Percentiles rank a stretch among this genome's conserved stretches.
phyloP scores from a whole-genome alignment of 2,329 filamentous ascomycete species.

The Claviceps purpurea region DNA sequence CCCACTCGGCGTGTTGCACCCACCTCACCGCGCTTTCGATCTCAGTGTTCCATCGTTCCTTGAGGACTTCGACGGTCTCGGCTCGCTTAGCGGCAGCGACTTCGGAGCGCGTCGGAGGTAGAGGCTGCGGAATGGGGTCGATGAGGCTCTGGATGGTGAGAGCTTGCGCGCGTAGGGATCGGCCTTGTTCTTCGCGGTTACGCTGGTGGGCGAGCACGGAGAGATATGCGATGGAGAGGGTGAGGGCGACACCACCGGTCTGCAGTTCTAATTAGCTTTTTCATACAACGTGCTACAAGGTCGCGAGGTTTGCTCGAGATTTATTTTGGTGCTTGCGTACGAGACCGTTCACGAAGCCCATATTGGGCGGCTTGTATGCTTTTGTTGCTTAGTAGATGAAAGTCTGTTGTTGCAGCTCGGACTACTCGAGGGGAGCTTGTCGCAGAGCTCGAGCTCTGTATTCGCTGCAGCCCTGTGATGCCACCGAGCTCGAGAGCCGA shows the following conservation, averaged over 20 bases:
- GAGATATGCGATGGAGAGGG: slow-evolving; percentile 59
- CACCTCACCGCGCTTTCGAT: slow-evolving; percentile 52
- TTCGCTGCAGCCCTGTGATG: slow-evolving; percentile 19
- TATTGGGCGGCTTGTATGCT: slow-evolving; percentile 19
- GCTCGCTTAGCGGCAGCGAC: slow-evolving; percentile 37
- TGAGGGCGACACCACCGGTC: slow-evolving; percentile 65
- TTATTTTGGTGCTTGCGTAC: slow-evolving; percentile 27
- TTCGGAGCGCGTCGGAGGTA: slow-evolving; percentile 37
- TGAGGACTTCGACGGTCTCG: slow-evolving; percentile 50
- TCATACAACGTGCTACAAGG: neutral
- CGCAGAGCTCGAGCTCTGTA: slow-evolving; percentile 5
- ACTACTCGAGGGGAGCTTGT: slow-evolving; percentile 14
- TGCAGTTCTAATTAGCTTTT: slow-evolving; percentile 18
- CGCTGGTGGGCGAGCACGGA: slow-evolving; percentile 56
- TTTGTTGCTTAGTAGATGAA: neutral
- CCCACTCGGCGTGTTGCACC: slow-evolving; percentile 55
- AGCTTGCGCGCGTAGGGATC: slow-evolving; percentile 43
- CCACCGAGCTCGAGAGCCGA: slow-evolving; percentile 15
- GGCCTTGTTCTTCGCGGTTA: slow-evolving; percentile 47
- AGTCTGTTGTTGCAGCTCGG: neutral
- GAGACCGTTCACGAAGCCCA: slow-evolving; percentile 65
- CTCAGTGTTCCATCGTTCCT: slow-evolving; percentile 69
- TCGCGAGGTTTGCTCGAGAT: neutral
- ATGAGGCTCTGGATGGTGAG: slow-evolving; percentile 38
- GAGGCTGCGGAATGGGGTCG: slow-evolving; percentile 32